Evolutionary conservation across 148 eudicot species (phyloP).

Genomic region (Rhododendron ovatum): DNA sequence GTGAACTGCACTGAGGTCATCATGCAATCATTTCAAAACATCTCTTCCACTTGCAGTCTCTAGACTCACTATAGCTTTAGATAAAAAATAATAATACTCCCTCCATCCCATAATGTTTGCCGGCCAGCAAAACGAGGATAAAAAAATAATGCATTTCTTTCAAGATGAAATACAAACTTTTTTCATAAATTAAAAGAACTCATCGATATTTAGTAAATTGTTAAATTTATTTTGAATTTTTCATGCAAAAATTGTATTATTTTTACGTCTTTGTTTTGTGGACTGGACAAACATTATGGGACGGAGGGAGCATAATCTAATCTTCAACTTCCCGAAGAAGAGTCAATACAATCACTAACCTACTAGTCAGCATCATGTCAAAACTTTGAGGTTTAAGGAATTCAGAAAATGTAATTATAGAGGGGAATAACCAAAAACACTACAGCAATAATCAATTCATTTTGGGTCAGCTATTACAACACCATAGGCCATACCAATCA

Average conservation of each 20-base stretch:
- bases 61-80: not conserved
- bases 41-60: not conserved
- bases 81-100: not conserved
- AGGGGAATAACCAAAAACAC: not conserved
- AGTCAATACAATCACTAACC: not conserved
- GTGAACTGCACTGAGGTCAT: not conserved
- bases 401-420: not conserved
- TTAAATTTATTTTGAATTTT: too few species aligned
- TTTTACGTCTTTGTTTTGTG: too few species aligned
- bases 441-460: not conserved
- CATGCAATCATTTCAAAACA: not conserved
- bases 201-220: too few species aligned
- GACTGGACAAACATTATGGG: too few species aligned
- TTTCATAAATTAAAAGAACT: too few species aligned
- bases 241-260: too few species aligned
- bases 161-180: too few species aligned
- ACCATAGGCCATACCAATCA: not conserved
- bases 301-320: not conserved
- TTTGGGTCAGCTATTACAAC: not conserved
- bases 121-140: too few species aligned
- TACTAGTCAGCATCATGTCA: not conserved
- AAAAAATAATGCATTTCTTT: too few species aligned
- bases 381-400: not conserved
- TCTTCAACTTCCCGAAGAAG: not conserved
- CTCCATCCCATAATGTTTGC: too few species aligned